Evolutionary conservation across 2,329 filamentous ascomycete genomes (phyloP).

Genomic region (Epichloe gansuensis): DNA sequence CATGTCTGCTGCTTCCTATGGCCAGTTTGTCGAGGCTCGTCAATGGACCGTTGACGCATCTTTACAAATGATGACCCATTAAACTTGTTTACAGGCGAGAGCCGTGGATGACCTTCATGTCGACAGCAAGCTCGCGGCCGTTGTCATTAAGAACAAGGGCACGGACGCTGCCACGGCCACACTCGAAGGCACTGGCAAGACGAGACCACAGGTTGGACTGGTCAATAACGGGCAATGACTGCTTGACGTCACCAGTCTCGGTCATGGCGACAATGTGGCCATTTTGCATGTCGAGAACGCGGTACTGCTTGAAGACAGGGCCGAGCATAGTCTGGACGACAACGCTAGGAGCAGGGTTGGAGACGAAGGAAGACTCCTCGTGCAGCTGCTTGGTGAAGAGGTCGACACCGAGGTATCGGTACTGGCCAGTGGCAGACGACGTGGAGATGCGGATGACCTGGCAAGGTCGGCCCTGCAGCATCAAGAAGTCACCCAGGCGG

Average conservation of each 20-base stretch:
- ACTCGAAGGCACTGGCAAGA: constrained; percentile 72
- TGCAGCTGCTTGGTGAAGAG: constrained; percentile 99
- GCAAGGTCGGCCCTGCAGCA: constrained; percentile 97
- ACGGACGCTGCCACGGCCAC: constrained; percentile 84
- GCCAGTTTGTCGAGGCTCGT: constrained; percentile 4
- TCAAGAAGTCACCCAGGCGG: constrained; percentile 95
- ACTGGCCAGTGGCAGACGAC: constrained; percentile 94
- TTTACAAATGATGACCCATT: neutral
- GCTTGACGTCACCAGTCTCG: constrained; percentile 97
- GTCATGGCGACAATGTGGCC: constrained; percentile 90
- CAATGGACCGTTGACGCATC: constrained; percentile 5
- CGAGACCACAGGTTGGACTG: constrained; percentile 81
- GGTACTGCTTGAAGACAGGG: constrained; percentile 99
- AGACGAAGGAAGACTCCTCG: constrained; percentile 96
- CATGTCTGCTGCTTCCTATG: neutral
- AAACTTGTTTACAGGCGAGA: constrained; percentile 43
- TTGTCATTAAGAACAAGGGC: constrained; percentile 92
- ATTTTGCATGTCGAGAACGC: constrained; percentile 90
- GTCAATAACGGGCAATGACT: constrained; percentile 82
- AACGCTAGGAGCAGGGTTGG: constrained; percentile 90
- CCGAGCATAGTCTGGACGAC: constrained; percentile 99
- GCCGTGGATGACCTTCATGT: constrained; percentile 96
- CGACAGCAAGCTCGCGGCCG: constrained; percentile 87
- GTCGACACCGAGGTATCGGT: constrained; percentile 98
- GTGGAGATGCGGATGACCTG: constrained; percentile 99